Evolutionary conservation across 2,329 filamentous ascomycete species (phyloP).

Genomic region (Daldinia eschscholtzii): DNA sequence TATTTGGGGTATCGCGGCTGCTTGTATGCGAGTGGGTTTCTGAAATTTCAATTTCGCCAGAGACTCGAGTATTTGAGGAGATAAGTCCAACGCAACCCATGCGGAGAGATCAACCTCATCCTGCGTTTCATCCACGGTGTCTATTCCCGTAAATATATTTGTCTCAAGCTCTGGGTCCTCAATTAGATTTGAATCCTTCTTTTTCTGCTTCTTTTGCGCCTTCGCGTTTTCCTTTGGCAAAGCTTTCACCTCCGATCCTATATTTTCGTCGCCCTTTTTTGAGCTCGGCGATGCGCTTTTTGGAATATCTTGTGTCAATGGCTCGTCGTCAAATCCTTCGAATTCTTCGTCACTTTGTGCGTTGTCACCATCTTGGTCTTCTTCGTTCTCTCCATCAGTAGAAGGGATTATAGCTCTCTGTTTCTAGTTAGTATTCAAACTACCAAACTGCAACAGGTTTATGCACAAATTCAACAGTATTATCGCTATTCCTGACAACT

Average conservation of each 20-base stretch:
- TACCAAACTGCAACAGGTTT: background rate
- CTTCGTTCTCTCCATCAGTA: slow-evolving; percentile 34
- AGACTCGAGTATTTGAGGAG: slow-evolving; percentile 76
- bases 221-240: slow-evolving; percentile 48
- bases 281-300: slow-evolving; percentile 44
- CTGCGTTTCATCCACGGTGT: slow-evolving; percentile 65
- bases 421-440: slow-evolving; percentile 34
- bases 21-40: slow-evolving; percentile 86
- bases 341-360: slow-evolving; percentile 66
- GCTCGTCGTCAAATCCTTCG: slow-evolving; percentile 72
- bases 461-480: slow-evolving; percentile 68
- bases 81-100: slow-evolving; percentile 82
- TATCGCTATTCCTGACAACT: slow-evolving; percentile 74
- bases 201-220: slow-evolving; percentile 45
- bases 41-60: slow-evolving; percentile 84
- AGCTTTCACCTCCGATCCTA: slow-evolving; percentile 32
- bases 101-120: slow-evolving; percentile 78
- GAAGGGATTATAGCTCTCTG: slow-evolving; percentile 46
- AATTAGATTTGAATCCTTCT: slow-evolving; percentile 52
- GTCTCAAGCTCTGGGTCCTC: slow-evolving; percentile 58
- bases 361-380: slow-evolving; percentile 30
- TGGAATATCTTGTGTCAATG: slow-evolving; percentile 41
- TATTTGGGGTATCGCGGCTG: slow-evolving; percentile 83
- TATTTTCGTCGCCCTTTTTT: slow-evolving; percentile 32
- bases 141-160: slow-evolving; percentile 68